These are phyloP conservation scores for Alloascoidea africana DNA, from an alignment of 805 yeast genomes.

Conservation along the genomic window DNA sequence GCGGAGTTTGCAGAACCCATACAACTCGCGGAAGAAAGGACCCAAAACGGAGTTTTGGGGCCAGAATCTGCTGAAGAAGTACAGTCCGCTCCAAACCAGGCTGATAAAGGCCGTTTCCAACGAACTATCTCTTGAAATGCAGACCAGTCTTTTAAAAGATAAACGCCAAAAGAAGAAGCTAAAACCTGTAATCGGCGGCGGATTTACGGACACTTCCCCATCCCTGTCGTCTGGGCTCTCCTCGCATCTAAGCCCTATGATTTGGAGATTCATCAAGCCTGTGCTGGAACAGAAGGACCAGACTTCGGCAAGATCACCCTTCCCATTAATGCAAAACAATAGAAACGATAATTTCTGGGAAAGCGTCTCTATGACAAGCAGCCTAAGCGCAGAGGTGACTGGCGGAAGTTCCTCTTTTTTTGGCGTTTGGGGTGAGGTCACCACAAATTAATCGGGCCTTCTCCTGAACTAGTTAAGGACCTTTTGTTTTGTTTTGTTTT, in stretches of 20 bases:
- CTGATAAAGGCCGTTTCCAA: neutral
- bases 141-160: neutral
- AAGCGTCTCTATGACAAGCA: no score
- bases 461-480: no score
- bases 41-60: neutral
- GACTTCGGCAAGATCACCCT: no score
- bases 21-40: neutral
- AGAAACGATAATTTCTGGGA: no score
- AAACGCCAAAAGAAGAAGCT: neutral
- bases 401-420: no score
- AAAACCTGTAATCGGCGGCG: neutral
- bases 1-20: neutral
- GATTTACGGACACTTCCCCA: neutral
- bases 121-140: neutral
- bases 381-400: no score
- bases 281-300: neutral
- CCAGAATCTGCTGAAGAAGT: neutral
- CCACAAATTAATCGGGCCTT: no score
- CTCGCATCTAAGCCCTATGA: neutral
- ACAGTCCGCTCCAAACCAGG: conserved; percentile 1
- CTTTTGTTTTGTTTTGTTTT: no score
- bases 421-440: no score
- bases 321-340: no score
- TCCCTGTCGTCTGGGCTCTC: neutral
- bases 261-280: conserved; percentile 1